Evolutionary conservation across 768 basidiomycete genomes (phyloP).

Genomic region (Boletus huronensis): DNA sequence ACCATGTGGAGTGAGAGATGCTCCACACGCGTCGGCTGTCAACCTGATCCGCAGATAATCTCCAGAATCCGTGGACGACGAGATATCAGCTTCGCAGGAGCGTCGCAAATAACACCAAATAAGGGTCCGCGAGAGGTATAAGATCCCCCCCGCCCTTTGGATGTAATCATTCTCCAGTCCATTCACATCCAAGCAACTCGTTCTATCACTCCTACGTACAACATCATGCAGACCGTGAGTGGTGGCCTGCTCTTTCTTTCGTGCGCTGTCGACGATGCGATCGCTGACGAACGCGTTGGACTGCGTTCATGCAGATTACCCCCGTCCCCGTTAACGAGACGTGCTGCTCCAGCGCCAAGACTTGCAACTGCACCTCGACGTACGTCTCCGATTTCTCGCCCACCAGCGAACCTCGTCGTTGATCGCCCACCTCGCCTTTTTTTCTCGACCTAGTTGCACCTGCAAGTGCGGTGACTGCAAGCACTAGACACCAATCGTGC

Average conservation of each 20-base stretch:
- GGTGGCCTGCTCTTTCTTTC: neutral
- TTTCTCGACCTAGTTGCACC: slow-evolving; percentile 3
- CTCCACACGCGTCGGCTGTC: neutral
- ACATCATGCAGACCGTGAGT: slow-evolving; percentile 17
- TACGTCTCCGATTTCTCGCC: neutral
- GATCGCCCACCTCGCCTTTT: neutral
- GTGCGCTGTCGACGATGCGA: neutral
- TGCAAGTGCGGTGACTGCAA: slow-evolving; percentile 23
- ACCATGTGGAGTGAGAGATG: neutral
- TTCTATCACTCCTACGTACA: neutral
- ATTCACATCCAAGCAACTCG: neutral
- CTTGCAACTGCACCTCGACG: slow-evolving; percentile 15
- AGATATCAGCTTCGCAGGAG: neutral
- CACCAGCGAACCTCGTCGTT: neutral
- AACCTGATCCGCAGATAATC: neutral
- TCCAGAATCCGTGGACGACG: neutral
- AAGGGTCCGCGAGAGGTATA: neutral
- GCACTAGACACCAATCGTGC: slow-evolving; percentile 2
- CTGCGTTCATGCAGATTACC: neutral
- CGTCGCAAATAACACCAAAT: neutral
- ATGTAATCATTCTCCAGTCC: neutral
- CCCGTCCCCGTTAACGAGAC: slow-evolving; percentile 18
- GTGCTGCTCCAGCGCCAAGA: slow-evolving; percentile 10
- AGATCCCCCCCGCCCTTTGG: neutral
- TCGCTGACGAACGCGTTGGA: neutral